Conservation (phyloP, 2,329 filamentous ascomycete genomes). For the Claviceps fusiformis region DNA sequence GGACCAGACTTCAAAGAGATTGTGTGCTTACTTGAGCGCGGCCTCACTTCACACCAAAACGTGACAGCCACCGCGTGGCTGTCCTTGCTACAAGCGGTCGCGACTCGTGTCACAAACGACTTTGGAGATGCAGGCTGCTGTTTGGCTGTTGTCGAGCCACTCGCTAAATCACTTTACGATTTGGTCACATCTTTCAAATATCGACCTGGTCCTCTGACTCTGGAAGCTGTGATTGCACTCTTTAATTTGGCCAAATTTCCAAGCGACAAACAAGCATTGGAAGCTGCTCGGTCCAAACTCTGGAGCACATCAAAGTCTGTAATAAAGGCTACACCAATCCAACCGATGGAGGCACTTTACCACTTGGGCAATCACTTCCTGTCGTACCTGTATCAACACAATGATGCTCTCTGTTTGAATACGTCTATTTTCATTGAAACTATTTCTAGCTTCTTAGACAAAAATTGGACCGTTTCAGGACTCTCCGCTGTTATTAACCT, state of each 20-base stretch:
- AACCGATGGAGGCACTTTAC: conserved; percentile 57
- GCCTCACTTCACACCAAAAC: conserved; percentile 36
- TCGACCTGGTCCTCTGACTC: conserved; percentile 15
- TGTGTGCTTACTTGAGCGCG: conserved; percentile 51
- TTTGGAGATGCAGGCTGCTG: conserved; percentile 55
- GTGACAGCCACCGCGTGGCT: conserved; percentile 35
- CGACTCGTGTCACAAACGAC: conserved; percentile 43
- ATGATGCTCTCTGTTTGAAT: conserved; percentile 20
- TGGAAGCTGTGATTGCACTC: conserved; percentile 22
- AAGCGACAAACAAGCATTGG: conserved; percentile 47
- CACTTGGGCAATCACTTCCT: conserved; percentile 42
- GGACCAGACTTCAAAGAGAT: conserved; percentile 59
- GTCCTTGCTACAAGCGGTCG: conserved; percentile 42
- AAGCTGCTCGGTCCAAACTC: conserved; percentile 49
- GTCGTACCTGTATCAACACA: conserved; percentile 35
- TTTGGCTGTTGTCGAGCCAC: conserved; percentile 54
- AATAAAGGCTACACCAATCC: conserved; percentile 30
- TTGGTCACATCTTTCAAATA: conserved; percentile 5
- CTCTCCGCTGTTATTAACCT: conserved; percentile 42
- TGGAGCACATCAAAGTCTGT: conserved; percentile 33
- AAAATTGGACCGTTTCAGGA: background rate
- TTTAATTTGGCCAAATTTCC: conserved; percentile 39
- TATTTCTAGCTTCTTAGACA: conserved; percentile 25
- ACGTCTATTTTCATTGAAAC: conserved; percentile 5
- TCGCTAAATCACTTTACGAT: conserved; percentile 43